Base-by-base conservation (phyloP, 2,329 filamentous ascomycete genomes). In the Diaporthe batatas region DNA sequence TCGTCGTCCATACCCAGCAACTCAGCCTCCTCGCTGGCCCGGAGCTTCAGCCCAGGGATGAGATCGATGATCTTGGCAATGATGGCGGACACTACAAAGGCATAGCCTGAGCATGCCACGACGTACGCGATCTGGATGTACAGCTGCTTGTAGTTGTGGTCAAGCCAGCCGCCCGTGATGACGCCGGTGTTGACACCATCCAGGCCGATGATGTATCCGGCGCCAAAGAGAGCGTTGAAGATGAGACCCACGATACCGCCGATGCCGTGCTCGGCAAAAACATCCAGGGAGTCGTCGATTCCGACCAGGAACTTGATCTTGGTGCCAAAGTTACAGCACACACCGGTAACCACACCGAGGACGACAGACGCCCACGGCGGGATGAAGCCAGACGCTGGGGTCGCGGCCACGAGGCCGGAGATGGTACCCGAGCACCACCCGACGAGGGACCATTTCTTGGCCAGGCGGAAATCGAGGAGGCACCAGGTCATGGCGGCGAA, bases 401-500 rank as follows among this genome's bases (percentile, higher is more conserved):
- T 93, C 65, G 91, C 91, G 73, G 91, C 90, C 65, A 93, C 91
- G 59, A 93, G 90, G 71, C 91, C 91, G 34, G 90, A 92, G 76
- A 93, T 93, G 76, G 89, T 89, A 72, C 91, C 91, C 16, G 91
- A 93, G 82, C 91, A 93, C 90, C 91, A 92, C 77, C 91, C 91
- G 75, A 93, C 91, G 84, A 93, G 91, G 54, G 89, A 98, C 95
- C 95, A 98, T 87, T 98, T 98, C 84, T 91, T 91, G 73, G 95
- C 95, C 73, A 98, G 91, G 74, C 96, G 93, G 90, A 92, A 98
- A 89, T 99, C 96, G 79, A 98, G 94, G 62, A 98, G 84, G 79
- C 95, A 95, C 96, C 96, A 99, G 70, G 95, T 93, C 83, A 96
- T 94, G 76, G 94, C 93, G 53, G 91, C 96, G 79, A 98, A 97